These are phyloP conservation scores for Ascomycota sp. DNA, from an alignment of 2,329 filamentous ascomycete species.

Conservation along the genomic window DNA sequence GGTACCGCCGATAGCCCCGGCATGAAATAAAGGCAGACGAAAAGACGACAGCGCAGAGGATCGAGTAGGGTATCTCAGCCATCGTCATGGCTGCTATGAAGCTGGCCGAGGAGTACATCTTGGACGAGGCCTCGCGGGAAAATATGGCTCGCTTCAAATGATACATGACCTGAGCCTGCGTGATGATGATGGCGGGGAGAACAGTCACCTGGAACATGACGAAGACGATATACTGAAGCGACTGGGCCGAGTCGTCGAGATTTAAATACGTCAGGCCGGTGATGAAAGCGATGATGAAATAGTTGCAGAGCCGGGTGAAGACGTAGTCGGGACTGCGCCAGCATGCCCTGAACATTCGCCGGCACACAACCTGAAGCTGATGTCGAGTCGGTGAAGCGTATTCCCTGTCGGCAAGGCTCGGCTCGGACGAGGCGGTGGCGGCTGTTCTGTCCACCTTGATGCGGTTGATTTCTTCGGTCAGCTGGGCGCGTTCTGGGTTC, in stretches of 20 bases:
- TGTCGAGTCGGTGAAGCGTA: conserved; percentile 64
- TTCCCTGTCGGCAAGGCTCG: too few relatives aligned
- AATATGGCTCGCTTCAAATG: conserved; percentile 62
- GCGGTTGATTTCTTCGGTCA: conserved; percentile 44
- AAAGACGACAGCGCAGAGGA: conserved; percentile 68
- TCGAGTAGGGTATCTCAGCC: conserved; percentile 66
- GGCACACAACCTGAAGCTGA: conserved; percentile 57
- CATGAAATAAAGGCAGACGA: conserved; percentile 68
- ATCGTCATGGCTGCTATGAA: conserved; percentile 63
- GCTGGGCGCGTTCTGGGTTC: conserved; percentile 45
- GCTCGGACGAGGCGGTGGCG: conserved; percentile 9
- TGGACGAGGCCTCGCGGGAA: conserved; percentile 69
- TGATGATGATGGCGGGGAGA: conserved; percentile 62
- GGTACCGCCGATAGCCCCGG: conserved; percentile 46
- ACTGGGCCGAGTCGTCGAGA: conserved; percentile 53
- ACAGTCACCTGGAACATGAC: conserved; percentile 81
- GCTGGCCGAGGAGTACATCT: conserved; percentile 66
- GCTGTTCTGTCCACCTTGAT: conserved; percentile 41
- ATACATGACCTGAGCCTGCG: conserved; percentile 65
- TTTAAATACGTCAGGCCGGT: conserved; percentile 65
- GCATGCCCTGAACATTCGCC: conserved; percentile 55
- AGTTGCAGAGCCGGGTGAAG: conserved; percentile 73
- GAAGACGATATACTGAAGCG: conserved; percentile 72
- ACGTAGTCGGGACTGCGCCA: conserved; percentile 81
- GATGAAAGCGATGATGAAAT: conserved; percentile 56